Evolutionary conservation across 2,329 filamentous ascomycete genomes (phyloP).

Genomic region (Monosporascus sp.): DNA sequence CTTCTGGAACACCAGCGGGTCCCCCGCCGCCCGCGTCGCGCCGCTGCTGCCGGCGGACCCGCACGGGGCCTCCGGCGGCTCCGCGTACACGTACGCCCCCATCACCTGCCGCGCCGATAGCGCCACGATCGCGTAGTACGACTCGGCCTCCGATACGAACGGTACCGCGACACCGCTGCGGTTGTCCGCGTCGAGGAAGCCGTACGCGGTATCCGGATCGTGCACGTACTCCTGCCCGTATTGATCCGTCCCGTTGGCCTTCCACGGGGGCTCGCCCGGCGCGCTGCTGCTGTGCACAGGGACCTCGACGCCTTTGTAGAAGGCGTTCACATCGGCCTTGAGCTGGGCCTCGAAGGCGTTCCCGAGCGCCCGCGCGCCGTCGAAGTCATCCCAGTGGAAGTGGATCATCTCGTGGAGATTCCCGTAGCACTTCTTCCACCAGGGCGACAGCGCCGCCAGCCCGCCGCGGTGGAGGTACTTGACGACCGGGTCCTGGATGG

Average conservation of each 20-base stretch:
- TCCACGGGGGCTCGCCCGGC: constrained; percentile 30
- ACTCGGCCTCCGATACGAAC: constrained; percentile 64
- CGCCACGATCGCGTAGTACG: constrained; percentile 70
- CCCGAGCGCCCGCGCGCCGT: constrained; percentile 52
- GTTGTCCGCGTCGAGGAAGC: constrained; percentile 34
- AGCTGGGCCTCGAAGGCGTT: constrained; percentile 61
- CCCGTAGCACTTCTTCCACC: constrained; percentile 66
- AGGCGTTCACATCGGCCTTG: constrained; percentile 58
- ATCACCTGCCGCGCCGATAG: constrained; percentile 73
- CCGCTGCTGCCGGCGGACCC: background rate
- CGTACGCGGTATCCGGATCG: constrained; percentile 14
- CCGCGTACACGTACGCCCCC: constrained; percentile 68
- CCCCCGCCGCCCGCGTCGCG: constrained; percentile 29
- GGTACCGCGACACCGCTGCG: constrained; percentile 50
- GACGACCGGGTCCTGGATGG: constrained; percentile 64
- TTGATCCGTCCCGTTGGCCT: constrained; percentile 17
- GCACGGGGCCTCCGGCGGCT: constrained; percentile 41
- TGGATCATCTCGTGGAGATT: constrained; percentile 51
- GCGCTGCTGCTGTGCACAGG: constrained; percentile 54
- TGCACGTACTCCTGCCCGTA: constrained; percentile 16
- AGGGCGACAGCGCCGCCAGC: constrained; percentile 60
- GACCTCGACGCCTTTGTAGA: constrained; percentile 38
- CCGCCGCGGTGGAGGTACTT: constrained; percentile 65
- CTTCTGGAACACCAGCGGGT: constrained; percentile 71
- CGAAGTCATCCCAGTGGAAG: constrained; percentile 65